Conservation (phyloP, 2,329 filamentous ascomycete genomes). For the Onygenales sp. region DNA sequence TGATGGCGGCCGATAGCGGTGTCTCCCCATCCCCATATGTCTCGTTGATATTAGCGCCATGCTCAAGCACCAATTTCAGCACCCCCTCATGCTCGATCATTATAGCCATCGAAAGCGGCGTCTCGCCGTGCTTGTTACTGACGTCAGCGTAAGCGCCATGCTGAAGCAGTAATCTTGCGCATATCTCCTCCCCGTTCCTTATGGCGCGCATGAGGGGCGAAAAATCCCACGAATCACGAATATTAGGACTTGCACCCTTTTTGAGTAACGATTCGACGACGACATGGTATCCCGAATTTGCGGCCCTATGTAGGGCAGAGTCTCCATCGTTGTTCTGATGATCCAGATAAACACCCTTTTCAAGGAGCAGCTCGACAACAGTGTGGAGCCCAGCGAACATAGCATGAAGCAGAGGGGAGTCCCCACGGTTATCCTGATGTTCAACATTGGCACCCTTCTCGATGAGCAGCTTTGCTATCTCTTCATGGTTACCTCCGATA, state of each 20-base stretch:
- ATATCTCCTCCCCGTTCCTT: neutral
- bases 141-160: neutral
- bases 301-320: too few relatives aligned
- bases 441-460: too few relatives aligned
- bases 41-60: neutral
- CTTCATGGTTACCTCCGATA: too few relatives aligned
- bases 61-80: neutral
- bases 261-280: too few relatives aligned
- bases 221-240: too few relatives aligned
- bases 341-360: neutral
- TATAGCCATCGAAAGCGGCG: slow-evolving; percentile 1
- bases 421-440: too few relatives aligned
- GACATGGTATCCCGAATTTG: too few relatives aligned
- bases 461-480: too few relatives aligned
- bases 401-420: too few relatives aligned
- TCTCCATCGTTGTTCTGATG: neutral
- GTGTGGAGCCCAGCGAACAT: too few relatives aligned
- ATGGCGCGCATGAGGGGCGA: neutral
- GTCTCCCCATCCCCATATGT: neutral
- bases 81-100: neutral
- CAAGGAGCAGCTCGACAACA: too few relatives aligned
- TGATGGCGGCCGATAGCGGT: neutral
- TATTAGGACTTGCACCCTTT: too few relatives aligned
- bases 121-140: neutral
- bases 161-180: neutral